Evolutionary conservation across 495 filamentous ascomycete genomes (phyloP), one percentile per base, ranked within the genome.

Genomic region (Podospora anserina): DNA sequence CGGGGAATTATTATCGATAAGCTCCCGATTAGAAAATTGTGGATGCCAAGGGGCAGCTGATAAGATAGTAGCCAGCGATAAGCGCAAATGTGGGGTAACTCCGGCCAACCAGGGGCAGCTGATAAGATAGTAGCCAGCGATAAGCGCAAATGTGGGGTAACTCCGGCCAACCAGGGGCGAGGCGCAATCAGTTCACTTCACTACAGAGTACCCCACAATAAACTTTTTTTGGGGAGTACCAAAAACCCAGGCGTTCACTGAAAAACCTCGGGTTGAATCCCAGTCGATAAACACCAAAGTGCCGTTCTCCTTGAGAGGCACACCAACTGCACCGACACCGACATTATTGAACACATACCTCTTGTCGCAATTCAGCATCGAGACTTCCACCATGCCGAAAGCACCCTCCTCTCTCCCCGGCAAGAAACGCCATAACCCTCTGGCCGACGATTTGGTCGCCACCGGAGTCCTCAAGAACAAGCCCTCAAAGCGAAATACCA

Each of bases 371-470:
- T 32, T 32, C 30, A 32, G 30, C 30, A 32, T 32, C 30, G 30
- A 32, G 30, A 7, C 1, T 30, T 16, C 28, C 56, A 75, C 68
- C 28, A 87, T 87, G 85, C 85, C 85, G 30, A 87, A 87, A 72
- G 80, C 82, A 4, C 77, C 80, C 2, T 78, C 74, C n/a, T 49
- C 39, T 2, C 72, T 79, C 28, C 74, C 73, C 27, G 78, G 70
- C 44, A 67, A 70, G 61, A 77, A 80, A 55, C 82, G 89, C 62
- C 90, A 92, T 77, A 91, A 90, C 70, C 89, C 90, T 67, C 83
- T 93, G 60, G 89, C 90, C 64, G 87, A 91, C 71, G 91, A 92
- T 74, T 83, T 92, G 57, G 71, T 87, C 63, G 84, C 89, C 23
- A 87, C 85, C 13, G 89, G 87, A n/a, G 84, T 87, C 61, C 75